Evolutionary conservation across 2,329 filamentous ascomycete species (phyloP), one percentile per base, ranked within the genome.

Genomic region (Sporothrix euskadiensis): DNA sequence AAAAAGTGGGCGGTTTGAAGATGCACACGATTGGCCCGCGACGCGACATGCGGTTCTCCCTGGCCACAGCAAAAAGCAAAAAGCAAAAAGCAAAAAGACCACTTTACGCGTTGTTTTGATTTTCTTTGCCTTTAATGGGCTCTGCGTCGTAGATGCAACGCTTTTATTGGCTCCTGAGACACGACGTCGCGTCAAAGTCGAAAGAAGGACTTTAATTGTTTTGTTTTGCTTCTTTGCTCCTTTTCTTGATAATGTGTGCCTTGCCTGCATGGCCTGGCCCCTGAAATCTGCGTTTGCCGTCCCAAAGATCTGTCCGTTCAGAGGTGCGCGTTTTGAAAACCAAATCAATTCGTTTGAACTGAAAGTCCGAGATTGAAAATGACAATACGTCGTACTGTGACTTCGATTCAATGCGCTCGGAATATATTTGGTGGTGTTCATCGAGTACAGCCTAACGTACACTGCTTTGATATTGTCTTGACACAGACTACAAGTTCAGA

Each of bases 101-200:
- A 75, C 75, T 76, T 75, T 75, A 75, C 75, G 75, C 75, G 74
- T 76, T 75, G 69, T 74, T 73, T 70, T 74, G 71, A 54, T 70
- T 54, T 52, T 30, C 61, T 30, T 49, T 52, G 26, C 41, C 14
- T 19, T 68, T 35, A 35, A 35, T 35, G 35, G 35, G 35, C 35
- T 35, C 26, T 61, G 69, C 52, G 69, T 30, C n/a, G 44, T 19
- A 1, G 8, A 32, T 65, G 61, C 4, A 16, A 8, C 39, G 39
- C 22, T 30, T 16, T 66, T 3, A 47, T 66, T 66, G 61, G 61
- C 61, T 26, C 41, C 61, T 19, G 22, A n/a, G 39, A 4, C 56
- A 47, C 61, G 7, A 5, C n/a, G n/a, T 47, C 61, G 61, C 61
- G 61, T 66, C 22, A 66, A 47, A 47, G 39, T 4, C 3, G 22